Conservation (phyloP, 192 early-diverging fungal genomes). For the Linnemannia exigua region DNA sequence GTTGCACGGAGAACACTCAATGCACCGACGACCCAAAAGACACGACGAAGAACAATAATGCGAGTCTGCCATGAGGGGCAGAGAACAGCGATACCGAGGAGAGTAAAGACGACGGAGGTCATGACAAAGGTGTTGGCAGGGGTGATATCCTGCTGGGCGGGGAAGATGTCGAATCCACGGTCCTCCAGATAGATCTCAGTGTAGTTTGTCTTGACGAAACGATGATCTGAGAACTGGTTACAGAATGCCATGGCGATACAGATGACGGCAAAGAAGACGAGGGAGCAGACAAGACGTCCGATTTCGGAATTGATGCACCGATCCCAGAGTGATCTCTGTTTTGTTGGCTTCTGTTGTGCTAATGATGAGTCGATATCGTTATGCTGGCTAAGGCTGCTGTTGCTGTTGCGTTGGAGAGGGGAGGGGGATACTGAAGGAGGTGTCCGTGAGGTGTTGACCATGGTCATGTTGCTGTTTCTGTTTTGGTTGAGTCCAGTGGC, state of each 20-base stretch:
- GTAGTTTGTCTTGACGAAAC: conserved; percentile 44
- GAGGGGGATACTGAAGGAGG: not conserved
- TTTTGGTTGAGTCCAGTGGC: not conserved
- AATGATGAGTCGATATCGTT: not conserved
- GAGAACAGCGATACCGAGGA: conserved; percentile 41
- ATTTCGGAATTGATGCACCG: conserved; percentile 49
- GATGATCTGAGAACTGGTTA: conserved; percentile 59
- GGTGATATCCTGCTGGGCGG: conserved; percentile 26
- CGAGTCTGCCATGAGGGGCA: conserved; percentile 45
- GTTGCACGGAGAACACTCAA: conserved; percentile 44
- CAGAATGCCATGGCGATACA: conserved; percentile 54
- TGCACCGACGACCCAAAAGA: conserved; percentile 50
- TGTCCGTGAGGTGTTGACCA: conserved; percentile 7
- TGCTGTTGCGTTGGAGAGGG: not conserved
- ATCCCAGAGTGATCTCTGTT: conserved; percentile 11
- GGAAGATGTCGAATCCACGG: conserved; percentile 55
- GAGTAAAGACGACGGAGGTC: conserved; percentile 52
- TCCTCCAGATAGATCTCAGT: conserved; percentile 41
- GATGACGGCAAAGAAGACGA: conserved; percentile 41
- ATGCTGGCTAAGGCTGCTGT: not conserved
- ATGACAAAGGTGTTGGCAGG: conserved; percentile 56
- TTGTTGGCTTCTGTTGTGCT: too few species aligned
- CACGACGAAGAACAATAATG: conserved; percentile 49
- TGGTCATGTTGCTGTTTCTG: conserved; percentile 33
- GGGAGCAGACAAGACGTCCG: conserved; percentile 20